Evolutionary conservation across 2,329 filamentous ascomycete species (phyloP), one percentile per base, ranked within the genome.

Genomic region (Botrytis fragariae): DNA sequence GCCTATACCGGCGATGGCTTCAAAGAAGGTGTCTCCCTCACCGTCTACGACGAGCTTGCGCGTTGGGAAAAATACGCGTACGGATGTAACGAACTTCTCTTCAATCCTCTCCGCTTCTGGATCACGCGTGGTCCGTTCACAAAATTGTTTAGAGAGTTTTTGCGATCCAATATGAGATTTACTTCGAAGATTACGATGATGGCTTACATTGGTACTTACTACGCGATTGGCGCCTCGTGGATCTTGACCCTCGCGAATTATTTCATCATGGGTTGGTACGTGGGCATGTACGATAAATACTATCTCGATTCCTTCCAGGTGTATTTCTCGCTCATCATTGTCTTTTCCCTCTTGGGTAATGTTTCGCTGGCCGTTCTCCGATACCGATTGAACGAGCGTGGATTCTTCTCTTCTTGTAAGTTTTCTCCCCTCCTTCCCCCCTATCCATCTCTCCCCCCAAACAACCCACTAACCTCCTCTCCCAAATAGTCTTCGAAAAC

Each of bases 21-120:
- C 85, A 91, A 94, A 81, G 93, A 95, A 81, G 93, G 93, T 76
- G 93, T 95, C 69, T 95, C 93, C 1, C 85, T 95, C 72, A 95
- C 93, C 0, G 92, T 95, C 16, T 94, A 95, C 80, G 93, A 95
- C 82, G 93, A 95, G 82, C 86, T 95, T 74, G 91, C 92, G 1
- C 91, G 93, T 72, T 95, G 93, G 93, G 93, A 95, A 80, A 95
- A 95, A 83, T 94, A 94, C 80, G 93, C 93, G 3, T 95, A 94
- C 78, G 92, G 93, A 54, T 95, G 93, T 83, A 93, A 92, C 81
- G 93, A 95, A 83, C 85, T 95, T 73, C 86, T 95, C 73, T 95
- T 96, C 85, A 88, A 95, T 79, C 93, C 93, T 3, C 85, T 95
- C 74, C 87, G 88, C 74, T 90, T 89, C 77, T 95, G 93, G 93